phyloP scores from a whole-genome alignment of 2,329 filamentous ascomycete genomes.

The Trichophyton verrucosum region DNA sequence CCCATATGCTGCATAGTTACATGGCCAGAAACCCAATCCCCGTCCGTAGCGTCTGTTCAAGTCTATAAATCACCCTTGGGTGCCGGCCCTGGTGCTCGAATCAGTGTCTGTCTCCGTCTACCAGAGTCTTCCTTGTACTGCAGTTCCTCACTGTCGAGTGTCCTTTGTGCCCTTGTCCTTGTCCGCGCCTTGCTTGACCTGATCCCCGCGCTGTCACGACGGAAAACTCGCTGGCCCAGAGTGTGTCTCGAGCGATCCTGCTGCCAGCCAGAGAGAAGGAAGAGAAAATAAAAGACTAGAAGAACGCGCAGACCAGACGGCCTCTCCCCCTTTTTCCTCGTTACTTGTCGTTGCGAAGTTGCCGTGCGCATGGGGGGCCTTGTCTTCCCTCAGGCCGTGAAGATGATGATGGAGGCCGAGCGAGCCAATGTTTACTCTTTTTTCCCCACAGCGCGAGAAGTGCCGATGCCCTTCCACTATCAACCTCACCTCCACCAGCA shows the following conservation, averaged over 20 bases:
- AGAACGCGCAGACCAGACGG: not conserved
- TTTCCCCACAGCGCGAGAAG: constrained; percentile 2
- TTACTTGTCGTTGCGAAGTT: not conserved
- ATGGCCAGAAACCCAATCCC: not conserved
- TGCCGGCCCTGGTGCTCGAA: not conserved
- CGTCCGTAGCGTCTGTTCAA: not conserved
- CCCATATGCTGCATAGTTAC: not conserved
- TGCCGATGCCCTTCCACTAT: constrained; percentile 1
- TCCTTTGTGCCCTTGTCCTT: not conserved
- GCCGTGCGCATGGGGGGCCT: not conserved
- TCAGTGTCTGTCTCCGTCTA: not conserved
- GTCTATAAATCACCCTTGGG: not conserved
- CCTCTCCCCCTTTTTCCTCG: not conserved
- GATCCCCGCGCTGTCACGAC: not conserved
- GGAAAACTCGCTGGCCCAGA: not conserved
- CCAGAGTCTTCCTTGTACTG: not conserved
- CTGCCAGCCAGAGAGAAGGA: not conserved
- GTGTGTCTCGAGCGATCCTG: not conserved
- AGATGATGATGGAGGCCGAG: not conserved
- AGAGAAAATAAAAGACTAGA: not conserved
- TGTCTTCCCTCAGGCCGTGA: not conserved
- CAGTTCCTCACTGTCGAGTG: not conserved
- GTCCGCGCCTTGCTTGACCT: not conserved
- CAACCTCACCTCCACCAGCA: not conserved
- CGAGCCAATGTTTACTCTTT: not conserved